Conservation (phyloP, 2,329 filamentous ascomycete genomes). For the Trichoderma citrinoviride region DNA sequence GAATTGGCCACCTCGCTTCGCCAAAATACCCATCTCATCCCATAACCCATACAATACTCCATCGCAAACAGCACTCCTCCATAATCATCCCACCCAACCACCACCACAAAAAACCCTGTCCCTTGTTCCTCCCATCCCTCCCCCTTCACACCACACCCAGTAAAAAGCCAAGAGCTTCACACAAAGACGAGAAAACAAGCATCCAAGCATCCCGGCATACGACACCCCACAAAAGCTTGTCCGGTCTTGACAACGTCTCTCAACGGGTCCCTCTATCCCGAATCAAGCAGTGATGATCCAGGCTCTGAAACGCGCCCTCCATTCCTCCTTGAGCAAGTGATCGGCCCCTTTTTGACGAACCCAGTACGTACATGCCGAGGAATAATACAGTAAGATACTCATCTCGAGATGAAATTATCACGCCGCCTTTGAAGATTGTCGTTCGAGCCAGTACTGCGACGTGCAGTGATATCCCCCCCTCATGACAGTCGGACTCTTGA, state of each 20-base stretch:
- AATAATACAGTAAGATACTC: too few relatives aligned
- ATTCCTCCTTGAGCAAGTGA: conserved; percentile 29
- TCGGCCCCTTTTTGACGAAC: conserved; percentile 23
- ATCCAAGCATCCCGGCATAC: neutral
- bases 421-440: too few relatives aligned
- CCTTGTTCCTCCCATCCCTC: neutral
- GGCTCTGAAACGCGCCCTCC: conserved; percentile 36
- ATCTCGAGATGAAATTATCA: too few relatives aligned
- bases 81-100: neutral
- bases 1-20: neutral
- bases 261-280: conserved; percentile 26
- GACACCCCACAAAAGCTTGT: conserved; percentile 38
- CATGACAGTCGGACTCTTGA: too few relatives aligned
- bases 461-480: too few relatives aligned
- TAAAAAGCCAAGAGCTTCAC: neutral
- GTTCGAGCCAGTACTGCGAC: too few relatives aligned
- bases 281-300: conserved; percentile 33
- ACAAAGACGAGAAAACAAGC: neutral
- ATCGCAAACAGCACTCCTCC: neutral
- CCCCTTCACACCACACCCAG: conserved; percentile 6
- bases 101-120: conserved; percentile 15
- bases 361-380: too few relatives aligned
- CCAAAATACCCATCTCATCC: neutral
- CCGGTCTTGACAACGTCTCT: conserved; percentile 37
- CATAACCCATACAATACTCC: neutral